Conservation (phyloP, 176 grass and related monocot species). For the Echinochloa phyllopogon region DNA sequence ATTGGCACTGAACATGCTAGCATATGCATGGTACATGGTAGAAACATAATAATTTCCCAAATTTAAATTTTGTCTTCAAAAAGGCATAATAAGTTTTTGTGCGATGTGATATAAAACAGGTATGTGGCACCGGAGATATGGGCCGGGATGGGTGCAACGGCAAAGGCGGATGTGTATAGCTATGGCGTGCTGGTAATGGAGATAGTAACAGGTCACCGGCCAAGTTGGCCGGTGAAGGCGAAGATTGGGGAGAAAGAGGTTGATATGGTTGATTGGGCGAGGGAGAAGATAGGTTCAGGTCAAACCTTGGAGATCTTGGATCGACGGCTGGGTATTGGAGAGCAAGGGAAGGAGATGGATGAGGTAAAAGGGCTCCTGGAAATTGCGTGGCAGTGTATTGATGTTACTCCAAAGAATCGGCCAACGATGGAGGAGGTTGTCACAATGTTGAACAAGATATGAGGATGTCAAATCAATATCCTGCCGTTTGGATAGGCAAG, state of each 20-base stretch:
- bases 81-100: background rate
- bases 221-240: slow-evolving; percentile 63
- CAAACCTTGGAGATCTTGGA: slow-evolving; percentile 51
- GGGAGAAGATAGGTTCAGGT: slow-evolving; percentile 43
- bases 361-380: slow-evolving; percentile 49
- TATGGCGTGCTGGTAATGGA: slow-evolving; percentile 78
- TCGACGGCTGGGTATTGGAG: slow-evolving; percentile 29
- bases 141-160: slow-evolving; percentile 50
- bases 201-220: slow-evolving; percentile 51
- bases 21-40: no score
- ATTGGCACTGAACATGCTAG: no score
- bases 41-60: no score
- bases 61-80: background rate
- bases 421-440: slow-evolving; percentile 59
- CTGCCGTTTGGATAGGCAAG: background rate
- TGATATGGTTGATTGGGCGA: slow-evolving; percentile 56
- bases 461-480: background rate
- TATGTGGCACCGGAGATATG: slow-evolving; percentile 81
- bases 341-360: background rate
- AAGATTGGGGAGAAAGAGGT: slow-evolving; percentile 39
- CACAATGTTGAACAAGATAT: slow-evolving; percentile 42
- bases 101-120: slow-evolving; percentile 13
- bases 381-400: slow-evolving; percentile 53
- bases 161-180: slow-evolving; percentile 76
- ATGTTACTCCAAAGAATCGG: slow-evolving; percentile 25